These are phyloP conservation scores for Desmodesmus armatus DNA, from an alignment of 139 green algal species.

Conservation along the genomic window DNA sequence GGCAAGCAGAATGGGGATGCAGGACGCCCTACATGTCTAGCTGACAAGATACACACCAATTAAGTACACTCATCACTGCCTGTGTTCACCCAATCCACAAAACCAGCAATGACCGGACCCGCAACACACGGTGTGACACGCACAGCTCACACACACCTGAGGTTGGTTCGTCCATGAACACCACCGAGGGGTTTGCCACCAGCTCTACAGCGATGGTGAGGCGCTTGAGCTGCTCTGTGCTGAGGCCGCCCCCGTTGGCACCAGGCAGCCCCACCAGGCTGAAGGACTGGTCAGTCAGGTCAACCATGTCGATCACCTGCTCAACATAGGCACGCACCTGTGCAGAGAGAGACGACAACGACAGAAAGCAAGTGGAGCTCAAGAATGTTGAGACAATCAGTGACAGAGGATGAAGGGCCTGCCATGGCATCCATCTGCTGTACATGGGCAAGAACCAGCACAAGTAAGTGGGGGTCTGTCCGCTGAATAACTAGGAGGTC, in stretches of 20 bases:
- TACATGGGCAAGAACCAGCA: neutral
- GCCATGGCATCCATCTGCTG: too few species aligned
- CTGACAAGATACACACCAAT: too few species aligned
- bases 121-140: too few species aligned
- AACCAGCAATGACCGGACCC: too few species aligned
- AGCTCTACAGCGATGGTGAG: constrained; percentile 96
- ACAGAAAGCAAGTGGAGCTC: neutral
- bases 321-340: constrained; percentile 66
- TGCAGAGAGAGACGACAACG: too few species aligned
- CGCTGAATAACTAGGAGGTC: neutral
- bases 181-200: constrained; percentile 79
- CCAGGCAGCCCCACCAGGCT: constrained; percentile 35
- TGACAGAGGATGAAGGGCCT: too few species aligned
- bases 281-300: constrained; percentile 64
- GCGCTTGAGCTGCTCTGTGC: constrained; percentile 90
- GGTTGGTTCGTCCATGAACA: constrained; percentile 74
- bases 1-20: too few species aligned
- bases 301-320: constrained; percentile 83
- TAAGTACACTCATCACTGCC: too few species aligned
- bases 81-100: too few species aligned
- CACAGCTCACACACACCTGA: constrained; percentile 62
- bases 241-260: constrained; percentile 65
- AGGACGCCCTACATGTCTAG: too few species aligned
- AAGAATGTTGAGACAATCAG: neutral
- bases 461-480: neutral